These are phyloP conservation scores for Cystobasidiaceae sp. DNA, from an alignment of 1,284 basidiomycete species.

Conservation along the genomic window DNA sequence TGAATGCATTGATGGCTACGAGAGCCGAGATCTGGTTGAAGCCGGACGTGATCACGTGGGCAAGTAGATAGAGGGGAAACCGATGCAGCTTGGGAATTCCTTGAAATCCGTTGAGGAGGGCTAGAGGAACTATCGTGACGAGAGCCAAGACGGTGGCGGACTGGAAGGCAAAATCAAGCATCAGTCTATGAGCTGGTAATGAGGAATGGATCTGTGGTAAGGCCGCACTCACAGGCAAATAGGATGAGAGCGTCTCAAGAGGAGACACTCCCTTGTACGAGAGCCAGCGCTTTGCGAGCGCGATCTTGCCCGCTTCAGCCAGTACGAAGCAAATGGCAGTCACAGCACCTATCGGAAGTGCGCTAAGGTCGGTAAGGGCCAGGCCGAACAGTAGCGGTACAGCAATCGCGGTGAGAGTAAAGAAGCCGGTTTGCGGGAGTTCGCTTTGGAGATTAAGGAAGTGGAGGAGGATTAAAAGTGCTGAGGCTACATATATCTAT, in stretches of 20 bases:
- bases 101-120: not conserved
- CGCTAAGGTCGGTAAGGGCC: slow-evolving; percentile 1
- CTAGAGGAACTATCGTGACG: not conserved
- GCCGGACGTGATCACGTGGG: slow-evolving; percentile 1
- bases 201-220: not conserved
- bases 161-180: not conserved
- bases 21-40: slow-evolving; percentile 1
- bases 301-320: slow-evolving; percentile 14
- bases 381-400: slow-evolving; percentile 3
- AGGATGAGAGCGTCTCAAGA: not conserved
- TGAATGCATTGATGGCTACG: slow-evolving; percentile 1
- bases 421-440: slow-evolving; percentile 15
- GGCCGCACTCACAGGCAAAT: not conserved
- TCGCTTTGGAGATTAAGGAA: not conserved
- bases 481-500: slow-evolving; percentile 16
- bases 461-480: not conserved
- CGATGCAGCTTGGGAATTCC: not conserved
- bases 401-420: not conserved
- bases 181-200: not conserved
- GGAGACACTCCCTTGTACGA: not conserved
- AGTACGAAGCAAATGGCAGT: not conserved
- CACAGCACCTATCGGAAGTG: not conserved
- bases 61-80: not conserved
- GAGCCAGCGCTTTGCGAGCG: slow-evolving; percentile 10
- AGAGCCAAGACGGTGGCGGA: not conserved